These are phyloP conservation scores for Exophiala sideris DNA, from an alignment of 2,329 filamentous ascomycete species.

Conservation along the genomic window DNA sequence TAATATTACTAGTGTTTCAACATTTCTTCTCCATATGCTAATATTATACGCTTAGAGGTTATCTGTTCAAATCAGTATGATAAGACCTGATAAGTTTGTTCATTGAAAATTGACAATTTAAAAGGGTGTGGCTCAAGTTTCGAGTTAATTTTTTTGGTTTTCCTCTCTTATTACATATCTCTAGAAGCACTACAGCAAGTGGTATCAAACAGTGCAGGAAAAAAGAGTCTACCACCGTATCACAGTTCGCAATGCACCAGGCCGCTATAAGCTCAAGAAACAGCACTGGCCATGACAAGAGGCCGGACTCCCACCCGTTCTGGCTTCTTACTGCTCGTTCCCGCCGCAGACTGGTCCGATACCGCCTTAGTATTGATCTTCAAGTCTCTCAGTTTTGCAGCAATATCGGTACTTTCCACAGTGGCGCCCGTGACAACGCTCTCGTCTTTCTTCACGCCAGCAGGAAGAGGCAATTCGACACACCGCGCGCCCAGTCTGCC, in stretches of 20 bases:
- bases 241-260: too few relatives aligned
- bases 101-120: too few relatives aligned
- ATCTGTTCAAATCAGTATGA: constrained; percentile 21
- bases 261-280: constrained; percentile 9
- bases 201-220: too few relatives aligned
- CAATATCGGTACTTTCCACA: constrained; percentile 1
- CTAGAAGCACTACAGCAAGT: too few relatives aligned
- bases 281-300: constrained; percentile 19
- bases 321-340: constrained; percentile 6
- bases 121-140: constrained; percentile 11
- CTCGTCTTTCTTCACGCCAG: constrained; percentile 8
- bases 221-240: too few relatives aligned
- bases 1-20: too few relatives aligned
- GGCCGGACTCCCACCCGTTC: constrained; percentile 18
- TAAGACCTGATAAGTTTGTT: too few relatives aligned
- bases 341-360: not conserved
- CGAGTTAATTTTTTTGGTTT: constrained; percentile 32
- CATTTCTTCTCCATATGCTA: too few relatives aligned
- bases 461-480: constrained; percentile 22
- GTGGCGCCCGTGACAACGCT: constrained; percentile 2
- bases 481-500: constrained; percentile 19
- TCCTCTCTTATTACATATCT: too few relatives aligned
- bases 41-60: too few relatives aligned
- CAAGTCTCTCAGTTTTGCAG: constrained; percentile 10
- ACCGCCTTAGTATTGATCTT: constrained; percentile 6